Conservation (phyloP, 306 rosid genomes). For the Casuarina cunninghamiana region DNA sequence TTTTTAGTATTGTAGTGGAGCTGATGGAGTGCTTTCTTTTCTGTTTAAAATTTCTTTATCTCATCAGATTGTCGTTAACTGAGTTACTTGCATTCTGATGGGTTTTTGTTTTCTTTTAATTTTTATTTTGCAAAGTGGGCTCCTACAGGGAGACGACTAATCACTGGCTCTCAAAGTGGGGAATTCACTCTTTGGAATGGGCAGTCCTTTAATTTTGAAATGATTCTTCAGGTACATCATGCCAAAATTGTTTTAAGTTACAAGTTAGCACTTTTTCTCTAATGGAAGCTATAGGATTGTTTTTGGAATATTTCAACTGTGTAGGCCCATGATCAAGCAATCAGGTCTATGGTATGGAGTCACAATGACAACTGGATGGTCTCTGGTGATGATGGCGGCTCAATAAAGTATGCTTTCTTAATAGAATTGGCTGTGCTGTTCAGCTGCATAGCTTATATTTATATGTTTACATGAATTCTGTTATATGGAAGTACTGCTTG, state of each 20-base stretch:
- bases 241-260: background rate
- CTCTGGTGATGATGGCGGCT: slow-evolving; percentile 98
- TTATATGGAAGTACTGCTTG: slow-evolving; percentile 7
- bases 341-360: slow-evolving; percentile 99
- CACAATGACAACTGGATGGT: slow-evolving; percentile 99
- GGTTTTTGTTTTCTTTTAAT: slow-evolving; percentile 11
- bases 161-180: slow-evolving; percentile 98
- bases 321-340: slow-evolving; percentile 99
- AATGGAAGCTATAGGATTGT: slow-evolving; percentile 10
- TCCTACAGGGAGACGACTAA: slow-evolving; percentile 97
- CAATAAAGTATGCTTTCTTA: slow-evolving; percentile 62
- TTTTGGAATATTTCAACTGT: slow-evolving; percentile 20
- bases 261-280: background rate
- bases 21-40: slow-evolving; percentile 14
- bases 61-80: slow-evolving; percentile 28
- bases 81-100: slow-evolving; percentile 25
- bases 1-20: background rate
- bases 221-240: slow-evolving; percentile 90
- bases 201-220: slow-evolving; percentile 95
- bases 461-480: slow-evolving; percentile 12
- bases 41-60: background rate
- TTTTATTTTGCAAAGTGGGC: slow-evolving; percentile 66
- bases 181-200: slow-evolving; percentile 99
- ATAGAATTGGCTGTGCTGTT: slow-evolving; percentile 20
- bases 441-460: slow-evolving; percentile 12